Base-by-base conservation (phyloP, 495 filamentous ascomycete species). In the Aspergillus affinis region DNA sequence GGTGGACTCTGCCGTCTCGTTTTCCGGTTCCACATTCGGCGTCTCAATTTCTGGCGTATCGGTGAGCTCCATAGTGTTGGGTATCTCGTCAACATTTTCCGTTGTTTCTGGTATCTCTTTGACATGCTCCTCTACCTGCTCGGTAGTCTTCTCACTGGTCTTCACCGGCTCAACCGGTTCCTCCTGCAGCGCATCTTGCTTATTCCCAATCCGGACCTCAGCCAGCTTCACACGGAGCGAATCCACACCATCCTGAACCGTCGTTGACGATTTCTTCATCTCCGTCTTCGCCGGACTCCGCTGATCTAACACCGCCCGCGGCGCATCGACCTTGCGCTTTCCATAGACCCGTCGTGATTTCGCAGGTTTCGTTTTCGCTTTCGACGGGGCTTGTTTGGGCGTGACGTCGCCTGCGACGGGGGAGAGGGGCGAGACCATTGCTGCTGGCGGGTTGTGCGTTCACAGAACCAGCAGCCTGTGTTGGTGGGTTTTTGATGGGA, bases 231-330 rank as follows among this genome's bases (percentile, higher is more conserved):
- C 54, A 60, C 72, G 67, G 10, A 80, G 61, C 21, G 49, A 61
- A 53, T 74, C 68, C 30, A 78, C 59, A 0, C 60, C 50, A 36
- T 68, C 67, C 48, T 68, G 57, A 19, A 56, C 54, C 13, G 32
- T 19, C 45, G 45, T 49, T 4, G 55, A 4, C 26, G 54, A 54
- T 29, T 49, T 30, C 17, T 57, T 58, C n/a, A 63, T 51, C 29
- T 36, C 19, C 7, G 45, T 32, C n/a, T 59, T 73, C 13, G 60
- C 61, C 3, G 76, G 77, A 49, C 76, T 79, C 19, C 65, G 60
- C 46, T 78, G 63, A 9, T 77, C 76, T 32, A 80, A 74, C 0
- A 79, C 74, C 6, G 78, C 75, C 29, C 72, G 65, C 2, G 78
- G 67, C 2, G 78, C 74, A 65, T 76, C 74, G 21, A 60, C 72